Percentiles rank a stretch among this genome's conserved stretches.
Evolutionary conservation across 768 basidiomycete genomes (phyloP).

Genomic region (Pleurotus citrinopileatus): DNA sequence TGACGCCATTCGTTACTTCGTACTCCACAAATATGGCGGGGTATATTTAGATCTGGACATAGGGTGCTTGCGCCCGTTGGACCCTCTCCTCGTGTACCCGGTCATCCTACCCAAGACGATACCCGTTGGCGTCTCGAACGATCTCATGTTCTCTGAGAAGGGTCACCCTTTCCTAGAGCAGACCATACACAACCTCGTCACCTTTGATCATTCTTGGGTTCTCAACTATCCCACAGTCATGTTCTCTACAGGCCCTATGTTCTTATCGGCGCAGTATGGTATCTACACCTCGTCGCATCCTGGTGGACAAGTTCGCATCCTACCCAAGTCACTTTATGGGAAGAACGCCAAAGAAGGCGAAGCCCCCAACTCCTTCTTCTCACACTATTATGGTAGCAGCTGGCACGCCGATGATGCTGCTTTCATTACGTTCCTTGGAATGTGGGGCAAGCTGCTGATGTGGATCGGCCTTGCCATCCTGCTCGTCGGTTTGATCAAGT

Average conservation of each 20-base stretch:
- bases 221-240: constrained; percentile 99
- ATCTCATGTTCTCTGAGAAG: constrained; percentile 90
- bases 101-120: constrained; percentile 94
- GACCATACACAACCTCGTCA: constrained; percentile 86
- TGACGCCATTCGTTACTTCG: constrained; percentile 97
- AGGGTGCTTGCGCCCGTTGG: constrained; percentile 83
- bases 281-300: constrained; percentile 75
- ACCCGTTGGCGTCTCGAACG: constrained; percentile 96
- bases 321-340: constrained; percentile 96
- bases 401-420: constrained; percentile 99
- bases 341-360: constrained; percentile 87
- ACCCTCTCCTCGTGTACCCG: constrained; percentile 81
- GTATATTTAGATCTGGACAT: constrained; percentile 97
- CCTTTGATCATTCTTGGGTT: constrained; percentile 91
- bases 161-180: constrained; percentile 87
- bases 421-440: constrained; percentile 91
- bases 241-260: constrained; percentile 99
- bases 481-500: constrained; percentile 62
- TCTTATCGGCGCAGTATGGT: constrained; percentile 91
- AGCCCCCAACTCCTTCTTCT: constrained; percentile 90
- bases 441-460: constrained; percentile 88
- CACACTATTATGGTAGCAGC: constrained; percentile 96
- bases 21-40: constrained; percentile 93
- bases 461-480: constrained; percentile 77
- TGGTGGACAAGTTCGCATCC: constrained; percentile 75